Percentiles rank a stretch among this genome's conserved stretches.
Evolutionary conservation across 1,139 yeast species (phyloP).

Genomic region (Debaryomyces singareniensis): DNA sequence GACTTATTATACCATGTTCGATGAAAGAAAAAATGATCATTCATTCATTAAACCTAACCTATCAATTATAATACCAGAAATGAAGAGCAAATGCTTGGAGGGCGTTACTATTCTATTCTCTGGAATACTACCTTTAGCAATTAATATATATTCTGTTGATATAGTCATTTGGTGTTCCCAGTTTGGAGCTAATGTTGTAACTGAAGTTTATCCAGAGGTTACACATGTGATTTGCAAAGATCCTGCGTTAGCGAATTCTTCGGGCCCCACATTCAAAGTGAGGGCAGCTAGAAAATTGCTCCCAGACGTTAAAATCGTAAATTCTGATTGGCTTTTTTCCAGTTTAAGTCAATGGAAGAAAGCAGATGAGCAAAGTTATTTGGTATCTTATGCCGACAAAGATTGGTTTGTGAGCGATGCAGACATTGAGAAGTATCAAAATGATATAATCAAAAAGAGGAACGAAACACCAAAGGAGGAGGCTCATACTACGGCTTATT

Average conservation of each 20-base stretch:
- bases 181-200: slow-evolving; percentile 83
- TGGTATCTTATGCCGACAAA: slow-evolving; percentile 39
- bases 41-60: slow-evolving; percentile 44
- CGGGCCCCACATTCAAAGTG: slow-evolving; percentile 62
- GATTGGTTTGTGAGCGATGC: slow-evolving; percentile 37
- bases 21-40: slow-evolving; percentile 11
- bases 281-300: slow-evolving; percentile 60
- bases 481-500: slow-evolving; percentile 1
- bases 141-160: slow-evolving; percentile 64
- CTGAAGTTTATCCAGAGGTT: slow-evolving; percentile 65
- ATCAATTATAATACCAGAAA: slow-evolving; percentile 59
- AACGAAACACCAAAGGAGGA: slow-evolving; percentile 3
- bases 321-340: slow-evolving; percentile 87
- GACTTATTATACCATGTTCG: slow-evolving; percentile 53
- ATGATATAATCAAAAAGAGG: slow-evolving; percentile 15
- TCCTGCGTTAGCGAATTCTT: slow-evolving; percentile 43
- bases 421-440: slow-evolving; percentile 40
- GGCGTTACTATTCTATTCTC: slow-evolving; percentile 74
- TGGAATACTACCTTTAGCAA: slow-evolving; percentile 79
- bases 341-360: slow-evolving; percentile 76
- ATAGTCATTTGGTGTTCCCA: slow-evolving; percentile 89
- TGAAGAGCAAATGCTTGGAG: slow-evolving; percentile 62
- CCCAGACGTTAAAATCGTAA: slow-evolving; percentile 72
- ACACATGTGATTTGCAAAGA: slow-evolving; percentile 85
- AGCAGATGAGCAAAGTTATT: slow-evolving; percentile 57